Evolutionary conservation across 768 basidiomycete species (phyloP), one percentile per base, ranked within the genome.

Genomic region (Pleurotus platypus): DNA sequence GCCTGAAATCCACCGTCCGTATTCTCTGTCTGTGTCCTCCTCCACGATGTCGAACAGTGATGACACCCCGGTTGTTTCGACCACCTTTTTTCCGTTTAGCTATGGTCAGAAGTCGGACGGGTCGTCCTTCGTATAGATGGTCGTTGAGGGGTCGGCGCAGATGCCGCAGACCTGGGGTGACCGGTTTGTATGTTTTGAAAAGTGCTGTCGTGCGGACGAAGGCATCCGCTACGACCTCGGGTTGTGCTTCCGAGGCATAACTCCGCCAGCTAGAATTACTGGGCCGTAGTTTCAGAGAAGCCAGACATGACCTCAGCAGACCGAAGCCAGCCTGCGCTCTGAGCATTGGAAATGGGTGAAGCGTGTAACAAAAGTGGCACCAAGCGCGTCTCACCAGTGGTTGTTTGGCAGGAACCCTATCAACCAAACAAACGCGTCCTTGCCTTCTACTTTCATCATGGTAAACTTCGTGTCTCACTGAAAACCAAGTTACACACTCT

Each of bases 1-100:
- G 82, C 69, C 77, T 73, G 66, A 96, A 98, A 71, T 99, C 97
- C 55, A 99, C 73, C 39, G 85, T 78, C 27, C 97, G 86, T 59
- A 96, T 85, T 35, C 97, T 85, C 58, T 87, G 85, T 59, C 82
- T 84, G 75, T 96, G 94, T 0, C 97, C 97, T 5, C 97, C 97
- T 11, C 97, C 97, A 15, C 89, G 84, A 57, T 84, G 87, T 18
- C 96, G 86, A 8, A 93, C 89, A 18, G 93, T 95, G 61, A 98
- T 92, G 39, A 81, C 81, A 1, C 97, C 97, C 13, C 84, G 80
- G 27, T 79, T 64, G 68, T 95, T 95, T 22, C 97, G 79, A 0
- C 97, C 97, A 30, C 97, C 97, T 13, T 83, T 87, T 70, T 84
- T 87, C 55, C 96, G 84, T 60, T 87, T 80, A 5, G 95, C 80